phyloP scores from a whole-genome alignment of 306 rosid species.

The Parietaria judaica region DNA sequence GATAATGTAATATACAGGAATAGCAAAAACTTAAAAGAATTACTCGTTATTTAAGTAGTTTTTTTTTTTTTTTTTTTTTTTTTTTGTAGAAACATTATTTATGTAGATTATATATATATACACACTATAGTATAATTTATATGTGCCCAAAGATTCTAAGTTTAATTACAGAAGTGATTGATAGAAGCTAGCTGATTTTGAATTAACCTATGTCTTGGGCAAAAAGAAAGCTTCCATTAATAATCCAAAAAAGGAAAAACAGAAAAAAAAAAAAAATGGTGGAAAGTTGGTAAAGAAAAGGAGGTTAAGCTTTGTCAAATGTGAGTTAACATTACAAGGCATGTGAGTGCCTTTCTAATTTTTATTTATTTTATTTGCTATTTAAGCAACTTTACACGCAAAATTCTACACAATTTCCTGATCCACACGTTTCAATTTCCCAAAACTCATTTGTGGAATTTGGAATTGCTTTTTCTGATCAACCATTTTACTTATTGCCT shows the following conservation, averaged over 20 bases:
- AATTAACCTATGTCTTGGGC: too few species aligned
- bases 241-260: slow-evolving; percentile 7
- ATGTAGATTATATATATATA: too few species aligned
- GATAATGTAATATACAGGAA: too few species aligned
- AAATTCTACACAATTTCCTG: slow-evolving; percentile 26
- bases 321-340: slow-evolving; percentile 25
- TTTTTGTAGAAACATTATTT: too few species aligned
- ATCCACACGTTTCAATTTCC: slow-evolving; percentile 62
- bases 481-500: slow-evolving; percentile 4
- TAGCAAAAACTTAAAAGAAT: too few species aligned
- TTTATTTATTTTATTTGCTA: slow-evolving; percentile 11
- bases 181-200: too few species aligned
- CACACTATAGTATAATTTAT: too few species aligned
- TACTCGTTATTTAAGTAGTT: too few species aligned
- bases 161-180: too few species aligned
- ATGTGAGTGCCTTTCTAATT: slow-evolving; percentile 27
- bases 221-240: slow-evolving; percentile 1
- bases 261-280: background rate
- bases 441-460: slow-evolving; percentile 32
- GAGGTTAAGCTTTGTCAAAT: slow-evolving; percentile 13
- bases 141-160: too few species aligned
- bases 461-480: slow-evolving; percentile 19
- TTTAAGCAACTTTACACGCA: slow-evolving; percentile 25
- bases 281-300: background rate
- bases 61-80: too few species aligned